phyloP scores from a whole-genome alignment of 2,329 filamentous ascomycete genomes.

The Monilinia polystroma region DNA sequence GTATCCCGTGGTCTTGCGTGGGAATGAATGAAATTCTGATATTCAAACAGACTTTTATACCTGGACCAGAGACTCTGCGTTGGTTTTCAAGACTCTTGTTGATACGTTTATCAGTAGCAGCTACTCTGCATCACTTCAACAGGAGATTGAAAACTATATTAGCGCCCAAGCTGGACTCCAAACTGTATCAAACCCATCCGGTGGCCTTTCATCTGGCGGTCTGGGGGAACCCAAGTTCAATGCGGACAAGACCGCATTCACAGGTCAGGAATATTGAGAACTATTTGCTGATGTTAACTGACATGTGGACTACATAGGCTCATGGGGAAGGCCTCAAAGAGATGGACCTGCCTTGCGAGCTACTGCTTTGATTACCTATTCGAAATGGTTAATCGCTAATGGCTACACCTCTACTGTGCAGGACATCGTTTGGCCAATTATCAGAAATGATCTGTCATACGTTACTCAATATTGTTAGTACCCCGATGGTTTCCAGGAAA shows the following conservation, averaged over 20 bases:
- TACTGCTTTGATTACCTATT: conserved; percentile 69
- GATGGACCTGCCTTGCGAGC: conserved; percentile 78
- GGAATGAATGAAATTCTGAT: conserved; percentile 17
- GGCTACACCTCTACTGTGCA: conserved; percentile 49
- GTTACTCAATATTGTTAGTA: conserved; percentile 64
- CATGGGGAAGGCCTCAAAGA: conserved; percentile 76
- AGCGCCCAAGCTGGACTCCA: conserved; percentile 60
- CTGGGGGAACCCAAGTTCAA: conserved; percentile 75
- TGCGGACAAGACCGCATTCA: conserved; percentile 62
- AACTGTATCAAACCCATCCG: conserved; percentile 56
- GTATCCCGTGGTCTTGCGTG: conserved; percentile 6
- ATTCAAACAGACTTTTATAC: conserved; percentile 66
- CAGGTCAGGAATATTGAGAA: conserved; percentile 40
- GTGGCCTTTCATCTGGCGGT: conserved; percentile 46
- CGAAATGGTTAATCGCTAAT: conserved; percentile 68
- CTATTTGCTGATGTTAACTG: not conserved
- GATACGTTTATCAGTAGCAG: conserved; percentile 60
- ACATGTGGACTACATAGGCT: conserved; percentile 20
- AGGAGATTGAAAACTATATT: conserved; percentile 65
- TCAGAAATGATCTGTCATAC: conserved; percentile 74
- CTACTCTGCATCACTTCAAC: conserved; percentile 50
- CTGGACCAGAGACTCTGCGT: conserved; percentile 73
- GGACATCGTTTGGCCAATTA: conserved; percentile 67
- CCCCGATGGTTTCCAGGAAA: no score
- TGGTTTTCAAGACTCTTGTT: conserved; percentile 67